Conservation (phyloP, 2,329 filamentous ascomycete genomes). For the Xylariales sp. region DNA sequence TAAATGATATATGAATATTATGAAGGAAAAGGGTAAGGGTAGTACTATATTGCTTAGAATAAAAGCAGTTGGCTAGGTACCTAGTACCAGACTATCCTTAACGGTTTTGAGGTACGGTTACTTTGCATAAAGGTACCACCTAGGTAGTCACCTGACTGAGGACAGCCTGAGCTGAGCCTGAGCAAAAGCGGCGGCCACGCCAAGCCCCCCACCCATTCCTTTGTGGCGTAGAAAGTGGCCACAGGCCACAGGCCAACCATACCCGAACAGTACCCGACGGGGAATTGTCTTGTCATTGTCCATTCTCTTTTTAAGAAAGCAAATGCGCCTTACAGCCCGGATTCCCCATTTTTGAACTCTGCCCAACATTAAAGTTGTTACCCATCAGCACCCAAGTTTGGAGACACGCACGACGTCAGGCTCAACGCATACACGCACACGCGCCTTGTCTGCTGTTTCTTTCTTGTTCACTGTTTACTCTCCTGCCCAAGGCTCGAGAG, state of each 20-base stretch:
- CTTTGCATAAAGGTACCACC: too few relatives aligned
- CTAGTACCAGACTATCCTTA: too few relatives aligned
- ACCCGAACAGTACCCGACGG: too few relatives aligned
- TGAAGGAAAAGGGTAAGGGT: too few relatives aligned
- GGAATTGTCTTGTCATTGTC: not conserved
- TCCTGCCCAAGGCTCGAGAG: constrained; percentile 26
- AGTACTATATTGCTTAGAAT: too few relatives aligned
- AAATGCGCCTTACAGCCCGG: constrained; percentile 11
- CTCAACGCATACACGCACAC: constrained; percentile 32
- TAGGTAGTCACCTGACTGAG: too few relatives aligned
- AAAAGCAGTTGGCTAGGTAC: too few relatives aligned
- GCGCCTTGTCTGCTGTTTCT: constrained; percentile 20
- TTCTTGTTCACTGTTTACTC: constrained; percentile 11
- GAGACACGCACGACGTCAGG: constrained; percentile 30
- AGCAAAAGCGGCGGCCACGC: not conserved
- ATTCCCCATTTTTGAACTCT: constrained; percentile 15
- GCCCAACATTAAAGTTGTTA: constrained; percentile 32
- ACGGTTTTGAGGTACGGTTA: too few relatives aligned
- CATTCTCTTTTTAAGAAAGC: not conserved
- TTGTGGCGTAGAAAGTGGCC: too few relatives aligned
- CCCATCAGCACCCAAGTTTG: constrained; percentile 28
- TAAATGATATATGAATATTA: too few relatives aligned
- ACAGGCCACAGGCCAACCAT: too few relatives aligned
- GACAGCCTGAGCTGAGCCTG: too few relatives aligned
- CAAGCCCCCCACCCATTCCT: not conserved